A percentile compares a stretch with the other conserved stretches of the same genome.
Conservation (phyloP, 352 stramenopile genomes). For the Globisporangium yorkense region DNA sequence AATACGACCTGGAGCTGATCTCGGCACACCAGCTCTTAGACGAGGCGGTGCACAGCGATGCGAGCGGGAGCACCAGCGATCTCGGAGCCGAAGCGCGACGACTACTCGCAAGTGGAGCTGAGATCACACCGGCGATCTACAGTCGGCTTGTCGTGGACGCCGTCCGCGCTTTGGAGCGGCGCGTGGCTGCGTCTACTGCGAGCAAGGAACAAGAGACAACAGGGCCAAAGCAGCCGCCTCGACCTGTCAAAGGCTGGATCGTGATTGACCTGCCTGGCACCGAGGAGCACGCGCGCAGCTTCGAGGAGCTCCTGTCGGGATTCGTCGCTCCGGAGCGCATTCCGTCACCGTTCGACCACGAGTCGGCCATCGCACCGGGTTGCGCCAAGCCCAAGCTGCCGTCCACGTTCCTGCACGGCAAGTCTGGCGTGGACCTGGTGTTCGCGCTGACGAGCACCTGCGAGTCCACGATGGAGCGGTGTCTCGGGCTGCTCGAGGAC, state of each 20-base stretch:
- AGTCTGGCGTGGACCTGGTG: conserved; percentile 66
- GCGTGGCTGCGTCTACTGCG: neutral
- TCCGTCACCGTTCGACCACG: conserved; percentile 45
- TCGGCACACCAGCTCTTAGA: conserved; percentile 45
- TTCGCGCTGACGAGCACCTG: conserved; percentile 51
- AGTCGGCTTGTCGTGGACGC: conserved; percentile 44
- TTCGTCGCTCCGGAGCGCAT: conserved; percentile 38
- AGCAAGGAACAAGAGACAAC: neutral
- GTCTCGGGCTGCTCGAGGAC: conserved; percentile 56
- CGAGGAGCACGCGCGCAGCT: conserved; percentile 25
- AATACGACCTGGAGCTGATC: conserved; percentile 42
- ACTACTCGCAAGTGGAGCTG: conserved; percentile 27
- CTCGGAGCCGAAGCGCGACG: conserved; percentile 22
- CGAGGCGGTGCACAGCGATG: conserved; percentile 18
- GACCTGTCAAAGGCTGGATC: conserved; percentile 35
- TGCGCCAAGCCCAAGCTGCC: conserved; percentile 28
- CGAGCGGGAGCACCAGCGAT: conserved; percentile 6
- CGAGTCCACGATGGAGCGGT: conserved; percentile 38
- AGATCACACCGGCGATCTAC: conserved; percentile 47
- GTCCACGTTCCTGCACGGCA: conserved; percentile 44
- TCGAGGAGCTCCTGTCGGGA: conserved; percentile 54
- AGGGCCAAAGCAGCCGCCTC: neutral
- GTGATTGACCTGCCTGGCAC: conserved; percentile 60
- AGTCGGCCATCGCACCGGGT: conserved; percentile 43
- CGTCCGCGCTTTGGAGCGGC: conserved; percentile 18